These are phyloP conservation scores for Phytopythium oedochilum DNA, from an alignment of 352 stramenopile genomes.

Conservation along the genomic window DNA sequence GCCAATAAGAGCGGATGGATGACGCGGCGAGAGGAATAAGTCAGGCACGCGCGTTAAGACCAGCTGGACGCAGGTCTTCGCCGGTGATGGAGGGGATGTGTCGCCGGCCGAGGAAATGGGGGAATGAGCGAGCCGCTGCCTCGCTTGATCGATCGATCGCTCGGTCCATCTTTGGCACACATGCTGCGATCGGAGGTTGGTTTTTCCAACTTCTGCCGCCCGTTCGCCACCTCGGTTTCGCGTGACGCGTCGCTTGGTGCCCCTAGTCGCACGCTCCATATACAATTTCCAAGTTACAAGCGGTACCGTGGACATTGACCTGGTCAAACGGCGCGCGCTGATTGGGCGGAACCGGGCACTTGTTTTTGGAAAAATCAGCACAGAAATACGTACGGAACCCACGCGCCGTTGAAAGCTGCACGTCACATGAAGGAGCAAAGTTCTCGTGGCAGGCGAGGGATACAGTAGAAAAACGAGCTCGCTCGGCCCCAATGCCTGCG, in stretches of 20 bases:
- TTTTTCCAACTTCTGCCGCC: no score
- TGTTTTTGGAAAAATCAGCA: neutral
- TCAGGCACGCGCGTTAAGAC: neutral
- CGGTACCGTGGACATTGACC: neutral
- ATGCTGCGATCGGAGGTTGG: no score
- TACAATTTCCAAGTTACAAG: neutral
- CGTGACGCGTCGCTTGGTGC: neutral
- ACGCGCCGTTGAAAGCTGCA: no score
- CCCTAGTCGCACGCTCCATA: neutral
- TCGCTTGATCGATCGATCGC: neutral
- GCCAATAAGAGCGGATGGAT: neutral
- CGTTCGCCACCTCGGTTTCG: neutral
- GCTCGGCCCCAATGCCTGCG: no score
- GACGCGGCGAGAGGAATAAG: neutral
- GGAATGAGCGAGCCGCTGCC: slow-evolving; percentile 21
- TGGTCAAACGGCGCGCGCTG: neutral
- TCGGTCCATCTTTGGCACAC: neutral
- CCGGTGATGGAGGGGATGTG: neutral
- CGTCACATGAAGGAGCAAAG: neutral
- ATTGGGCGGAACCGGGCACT: neutral
- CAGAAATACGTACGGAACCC: neutral
- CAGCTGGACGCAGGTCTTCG: no score
- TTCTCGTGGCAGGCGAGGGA: neutral
- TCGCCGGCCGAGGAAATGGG: slow-evolving; percentile 18
- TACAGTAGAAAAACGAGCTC: neutral